These are phyloP conservation scores for Penicillium griseofulvum DNA, from an alignment of 2,329 filamentous ascomycete genomes.

Conservation along the genomic window DNA sequence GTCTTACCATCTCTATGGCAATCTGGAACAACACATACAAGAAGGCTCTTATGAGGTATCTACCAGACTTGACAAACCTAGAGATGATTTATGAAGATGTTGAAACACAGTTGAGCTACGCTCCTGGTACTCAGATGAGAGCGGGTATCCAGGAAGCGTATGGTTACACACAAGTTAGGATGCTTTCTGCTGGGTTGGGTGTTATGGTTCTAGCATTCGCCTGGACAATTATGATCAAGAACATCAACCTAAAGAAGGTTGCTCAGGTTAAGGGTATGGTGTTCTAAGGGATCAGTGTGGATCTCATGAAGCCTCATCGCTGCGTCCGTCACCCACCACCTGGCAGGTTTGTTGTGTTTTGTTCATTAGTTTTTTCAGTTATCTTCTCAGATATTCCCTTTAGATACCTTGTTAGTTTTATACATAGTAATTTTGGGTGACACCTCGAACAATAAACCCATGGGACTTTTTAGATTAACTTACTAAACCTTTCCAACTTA, in stretches of 20 bases:
- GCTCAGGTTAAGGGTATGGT: slow-evolving; percentile 53
- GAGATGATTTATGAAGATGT: slow-evolving; percentile 19
- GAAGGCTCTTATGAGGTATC: slow-evolving; percentile 43
- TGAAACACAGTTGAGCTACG: slow-evolving; percentile 13
- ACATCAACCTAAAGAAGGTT: slow-evolving; percentile 51
- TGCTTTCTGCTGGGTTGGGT: slow-evolving; percentile 52
- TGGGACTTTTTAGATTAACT: too few species aligned
- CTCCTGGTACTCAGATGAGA: slow-evolving; percentile 50
- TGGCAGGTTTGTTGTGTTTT: background rate
- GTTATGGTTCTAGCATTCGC: slow-evolving; percentile 45
- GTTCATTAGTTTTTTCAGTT: background rate
- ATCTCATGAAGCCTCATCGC: background rate
- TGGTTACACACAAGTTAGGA: slow-evolving; percentile 52
- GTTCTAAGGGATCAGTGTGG: slow-evolving; percentile 38
- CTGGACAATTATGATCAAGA: slow-evolving; percentile 49
- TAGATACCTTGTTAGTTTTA: too few species aligned
- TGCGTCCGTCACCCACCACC: background rate
- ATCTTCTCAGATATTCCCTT: too few species aligned
- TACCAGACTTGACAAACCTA: slow-evolving; percentile 37
- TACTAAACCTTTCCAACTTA: too few species aligned
- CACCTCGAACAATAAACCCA: too few species aligned
- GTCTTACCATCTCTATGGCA: slow-evolving; percentile 55
- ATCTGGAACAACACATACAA: slow-evolving; percentile 62
- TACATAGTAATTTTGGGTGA: too few species aligned
- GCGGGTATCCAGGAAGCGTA: slow-evolving; percentile 61